A percentile compares a stretch with the other conserved stretches of the same genome.
These are phyloP conservation scores for Zea luxurians DNA, from an alignment of 176 grass and related monocot genomes.

Conservation along the genomic window DNA sequence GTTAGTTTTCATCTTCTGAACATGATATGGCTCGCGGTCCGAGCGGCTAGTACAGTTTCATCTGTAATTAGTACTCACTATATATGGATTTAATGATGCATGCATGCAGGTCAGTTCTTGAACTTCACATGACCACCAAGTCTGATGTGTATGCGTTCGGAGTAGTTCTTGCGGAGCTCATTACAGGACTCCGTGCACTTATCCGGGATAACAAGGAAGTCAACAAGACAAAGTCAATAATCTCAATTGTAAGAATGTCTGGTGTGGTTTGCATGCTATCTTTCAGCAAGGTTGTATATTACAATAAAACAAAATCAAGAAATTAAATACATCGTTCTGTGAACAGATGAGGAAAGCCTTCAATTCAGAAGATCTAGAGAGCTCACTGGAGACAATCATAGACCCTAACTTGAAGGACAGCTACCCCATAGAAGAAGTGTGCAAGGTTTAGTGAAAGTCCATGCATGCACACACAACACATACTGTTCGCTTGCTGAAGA, in stretches of 20 bases:
- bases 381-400: slow-evolving; percentile 45
- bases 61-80: neutral
- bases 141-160: slow-evolving; percentile 70
- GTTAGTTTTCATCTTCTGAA: slow-evolving; percentile 39
- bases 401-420: slow-evolving; percentile 52
- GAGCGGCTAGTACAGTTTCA: neutral
- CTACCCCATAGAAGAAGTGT: slow-evolving; percentile 58
- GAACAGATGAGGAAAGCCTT: slow-evolving; percentile 60
- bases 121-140: slow-evolving; percentile 74
- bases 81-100: neutral
- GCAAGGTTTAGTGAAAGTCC: slow-evolving; percentile 46
- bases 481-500: neutral
- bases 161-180: slow-evolving; percentile 68
- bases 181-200: slow-evolving; percentile 60
- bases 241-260: slow-evolving; percentile 57
- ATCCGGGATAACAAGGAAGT: slow-evolving; percentile 56
- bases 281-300: slow-evolving; percentile 5
- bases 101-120: slow-evolving; percentile 51
- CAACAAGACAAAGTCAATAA: slow-evolving; percentile 55
- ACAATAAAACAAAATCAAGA: slow-evolving; percentile 10
- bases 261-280: neutral
- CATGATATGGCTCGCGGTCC: neutral
- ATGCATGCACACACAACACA: neutral
- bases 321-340: slow-evolving; percentile 5
- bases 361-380: slow-evolving; percentile 41